These are phyloP conservation scores for Neocallimastix lanati DNA, from an alignment of 192 early-diverging fungal genomes.

Conservation along the genomic window DNA sequence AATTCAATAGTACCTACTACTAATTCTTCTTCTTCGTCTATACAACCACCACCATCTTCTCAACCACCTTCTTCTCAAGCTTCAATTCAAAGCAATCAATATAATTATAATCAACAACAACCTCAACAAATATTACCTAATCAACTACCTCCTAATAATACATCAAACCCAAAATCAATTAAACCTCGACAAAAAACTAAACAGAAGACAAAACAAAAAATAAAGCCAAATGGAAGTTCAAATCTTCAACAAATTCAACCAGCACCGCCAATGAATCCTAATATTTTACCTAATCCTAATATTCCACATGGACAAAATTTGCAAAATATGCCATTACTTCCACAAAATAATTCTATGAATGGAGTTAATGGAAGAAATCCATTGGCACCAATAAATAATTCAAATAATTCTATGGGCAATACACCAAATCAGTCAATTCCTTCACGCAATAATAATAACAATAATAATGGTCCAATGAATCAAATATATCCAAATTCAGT, in stretches of 20 bases:
- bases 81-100: not conserved
- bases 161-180: not conserved
- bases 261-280: not conserved
- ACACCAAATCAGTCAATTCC: not conserved
- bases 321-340: not conserved
- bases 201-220: not conserved
- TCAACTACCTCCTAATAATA: not conserved
- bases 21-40: not conserved
- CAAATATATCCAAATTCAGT: not conserved
- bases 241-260: not conserved
- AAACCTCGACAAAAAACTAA: not conserved
- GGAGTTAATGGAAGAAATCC: not conserved
- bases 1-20: not conserved
- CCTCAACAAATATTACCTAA: not conserved
- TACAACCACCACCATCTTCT: not conserved
- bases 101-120: not conserved
- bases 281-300: not conserved
- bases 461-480: not conserved
- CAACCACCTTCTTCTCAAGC: not conserved
- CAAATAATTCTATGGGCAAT: not conserved
- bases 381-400: not conserved
- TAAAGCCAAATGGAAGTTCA: not conserved
- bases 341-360: not conserved
- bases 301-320: not conserved
- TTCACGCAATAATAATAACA: not conserved